Conservation (phyloP, 306 rosid species). For the Myrica gale region DNA sequence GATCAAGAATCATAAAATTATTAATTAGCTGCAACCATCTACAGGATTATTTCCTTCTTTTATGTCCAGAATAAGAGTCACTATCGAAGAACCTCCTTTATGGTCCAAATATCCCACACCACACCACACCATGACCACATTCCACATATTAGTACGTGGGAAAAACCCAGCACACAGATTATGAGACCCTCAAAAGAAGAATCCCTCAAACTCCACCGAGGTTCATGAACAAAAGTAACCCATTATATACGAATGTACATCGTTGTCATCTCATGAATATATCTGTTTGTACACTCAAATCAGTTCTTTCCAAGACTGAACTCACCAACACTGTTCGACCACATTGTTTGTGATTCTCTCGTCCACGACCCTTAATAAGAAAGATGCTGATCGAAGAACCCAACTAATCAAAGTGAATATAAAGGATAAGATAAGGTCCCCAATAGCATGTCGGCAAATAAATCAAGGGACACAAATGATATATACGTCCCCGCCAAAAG, state of each 20-base stretch:
- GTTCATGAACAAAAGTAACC: conserved; percentile 12
- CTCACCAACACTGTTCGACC: too few relatives aligned
- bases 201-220: conserved; percentile 24
- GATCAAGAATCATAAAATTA: too few relatives aligned
- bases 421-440: conserved; percentile 33
- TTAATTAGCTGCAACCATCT: too few relatives aligned
- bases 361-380: conserved; percentile 40
- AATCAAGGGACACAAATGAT: conserved; percentile 25
- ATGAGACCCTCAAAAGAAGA: neutral
- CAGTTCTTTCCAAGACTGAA: too few relatives aligned
- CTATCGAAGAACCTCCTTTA: too few relatives aligned
- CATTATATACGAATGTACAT: neutral
- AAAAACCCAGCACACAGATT: too few relatives aligned
- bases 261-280: neutral
- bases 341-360: conserved; percentile 16
- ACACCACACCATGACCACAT: too few relatives aligned
- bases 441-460: conserved; percentile 30
- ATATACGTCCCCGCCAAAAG: conserved; percentile 27
- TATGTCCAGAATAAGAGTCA: too few relatives aligned
- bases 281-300: neutral
- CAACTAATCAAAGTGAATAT: conserved; percentile 21
- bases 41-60: too few relatives aligned
- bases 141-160: too few relatives aligned
- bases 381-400: conserved; percentile 31
- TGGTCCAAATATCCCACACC: too few relatives aligned